These are phyloP conservation scores for Phytopythium montanum DNA, from an alignment of 352 stramenopile species.

Conservation along the genomic window DNA sequence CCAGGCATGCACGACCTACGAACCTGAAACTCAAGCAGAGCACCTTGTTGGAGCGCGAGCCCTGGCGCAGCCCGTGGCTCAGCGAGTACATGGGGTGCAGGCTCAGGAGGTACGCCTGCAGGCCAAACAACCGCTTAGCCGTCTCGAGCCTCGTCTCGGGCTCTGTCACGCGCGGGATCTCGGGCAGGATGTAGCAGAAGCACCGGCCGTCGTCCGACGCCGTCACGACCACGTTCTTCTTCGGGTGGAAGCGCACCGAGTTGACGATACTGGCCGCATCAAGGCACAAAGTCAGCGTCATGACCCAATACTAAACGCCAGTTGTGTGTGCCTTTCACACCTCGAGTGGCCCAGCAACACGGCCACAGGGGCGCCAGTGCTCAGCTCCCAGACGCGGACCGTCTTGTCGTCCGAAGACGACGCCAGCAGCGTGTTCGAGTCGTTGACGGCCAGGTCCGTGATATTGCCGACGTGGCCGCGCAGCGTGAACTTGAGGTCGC, in stretches of 20 bases:
- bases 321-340: conserved; percentile 17
- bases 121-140: conserved; percentile 58
- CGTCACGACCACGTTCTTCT: conserved; percentile 87
- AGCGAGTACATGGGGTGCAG: conserved; percentile 79
- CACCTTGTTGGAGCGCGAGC: conserved; percentile 68
- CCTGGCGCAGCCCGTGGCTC: conserved; percentile 49
- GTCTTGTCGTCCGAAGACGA: conserved; percentile 90
- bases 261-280: conserved; percentile 66
- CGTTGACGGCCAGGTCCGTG: conserved; percentile 87
- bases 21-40: conserved; percentile 60
- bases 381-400: conserved; percentile 85
- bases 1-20: neutral
- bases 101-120: conserved; percentile 79
- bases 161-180: conserved; percentile 47
- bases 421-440: conserved; percentile 72
- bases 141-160: conserved; percentile 77
- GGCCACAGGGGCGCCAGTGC: conserved; percentile 74
- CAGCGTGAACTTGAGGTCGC: conserved; percentile 77
- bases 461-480: conserved; percentile 88
- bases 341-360: conserved; percentile 86
- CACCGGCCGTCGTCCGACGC: conserved; percentile 90
- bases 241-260: conserved; percentile 84
- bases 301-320: neutral
- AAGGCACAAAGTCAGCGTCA: neutral
- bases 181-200: conserved; percentile 89